These are phyloP conservation scores for Kodamaea kakaduensis DNA, from an alignment of 805 yeast species.

Conservation along the genomic window DNA sequence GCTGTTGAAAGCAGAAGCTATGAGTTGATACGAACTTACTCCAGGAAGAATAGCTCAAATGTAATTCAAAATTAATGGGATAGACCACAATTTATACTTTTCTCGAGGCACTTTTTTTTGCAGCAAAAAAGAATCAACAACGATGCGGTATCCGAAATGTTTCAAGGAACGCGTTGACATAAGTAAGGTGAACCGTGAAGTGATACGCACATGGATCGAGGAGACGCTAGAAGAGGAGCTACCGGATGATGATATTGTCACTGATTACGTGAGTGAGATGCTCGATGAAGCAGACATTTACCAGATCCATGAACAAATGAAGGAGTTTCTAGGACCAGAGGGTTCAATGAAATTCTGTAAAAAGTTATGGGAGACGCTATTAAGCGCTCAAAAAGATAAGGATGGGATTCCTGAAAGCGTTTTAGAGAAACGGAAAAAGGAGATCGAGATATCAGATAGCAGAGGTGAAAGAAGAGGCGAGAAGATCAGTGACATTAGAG, in stretches of 20 bases:
- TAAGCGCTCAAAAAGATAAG: slow-evolving; percentile 40
- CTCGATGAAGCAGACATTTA: slow-evolving; percentile 36
- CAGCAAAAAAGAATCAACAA: slow-evolving; percentile 2
- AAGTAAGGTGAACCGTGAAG: slow-evolving; percentile 33
- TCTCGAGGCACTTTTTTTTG: slow-evolving; percentile 5
- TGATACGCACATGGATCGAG: slow-evolving; percentile 41
- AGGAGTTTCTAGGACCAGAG: slow-evolving; percentile 43
- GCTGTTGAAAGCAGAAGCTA: background rate
- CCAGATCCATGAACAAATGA: slow-evolving; percentile 39
- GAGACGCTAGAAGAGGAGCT: slow-evolving; percentile 29
- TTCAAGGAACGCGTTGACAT: slow-evolving; percentile 34
- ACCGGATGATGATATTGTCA: slow-evolving; percentile 51
- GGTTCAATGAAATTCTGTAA: slow-evolving; percentile 38
- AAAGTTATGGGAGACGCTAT: slow-evolving; percentile 41
- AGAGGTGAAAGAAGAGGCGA: background rate
- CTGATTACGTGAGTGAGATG: slow-evolving; percentile 44
- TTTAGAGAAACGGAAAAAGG: slow-evolving; percentile 18
- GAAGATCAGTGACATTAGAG: background rate
- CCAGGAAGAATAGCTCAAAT: background rate
- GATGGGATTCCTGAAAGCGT: slow-evolving; percentile 45
- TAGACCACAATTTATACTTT: slow-evolving; percentile 1
- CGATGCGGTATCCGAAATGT: slow-evolving; percentile 29
- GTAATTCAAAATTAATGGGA: background rate
- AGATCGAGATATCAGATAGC: no score
- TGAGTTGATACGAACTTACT: background rate